phyloP scores from a whole-genome alignment of 306 rosid species.

The barrel medic (Medicago truncatula) region MtrunA17r5.0-ANR NC_053049.1:4487501-4488000 shows the following conservation, averaged over 20 bases:
- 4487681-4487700: constrained; percentile 8
- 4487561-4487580: constrained; percentile 94
- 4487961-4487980: constrained; percentile 95
- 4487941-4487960: constrained; percentile 96
- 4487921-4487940: constrained; percentile 97
- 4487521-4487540: constrained; percentile 90
- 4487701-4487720: not conserved
- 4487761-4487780: constrained; percentile 81
- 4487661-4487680: constrained; percentile 7
- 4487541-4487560: constrained; percentile 96
- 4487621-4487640: constrained; percentile 78
- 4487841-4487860: not conserved
- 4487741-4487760: constrained; percentile 96
- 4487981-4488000: constrained; percentile 64
- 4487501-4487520: constrained; percentile 99
- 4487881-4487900: not conserved
- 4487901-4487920: constrained; percentile 96
- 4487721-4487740: constrained; percentile 84
- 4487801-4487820: not conserved
- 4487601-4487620: constrained; percentile 97
- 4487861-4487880: not conserved
- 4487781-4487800: constrained; percentile 77
- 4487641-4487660: not conserved
- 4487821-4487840: not conserved
- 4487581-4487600: constrained; percentile 95